Percentiles rank a stretch among this genome's conserved stretches.
Conservation (phyloP, 176 grass and related monocot species). For the Pontederia crassipes region DNA sequence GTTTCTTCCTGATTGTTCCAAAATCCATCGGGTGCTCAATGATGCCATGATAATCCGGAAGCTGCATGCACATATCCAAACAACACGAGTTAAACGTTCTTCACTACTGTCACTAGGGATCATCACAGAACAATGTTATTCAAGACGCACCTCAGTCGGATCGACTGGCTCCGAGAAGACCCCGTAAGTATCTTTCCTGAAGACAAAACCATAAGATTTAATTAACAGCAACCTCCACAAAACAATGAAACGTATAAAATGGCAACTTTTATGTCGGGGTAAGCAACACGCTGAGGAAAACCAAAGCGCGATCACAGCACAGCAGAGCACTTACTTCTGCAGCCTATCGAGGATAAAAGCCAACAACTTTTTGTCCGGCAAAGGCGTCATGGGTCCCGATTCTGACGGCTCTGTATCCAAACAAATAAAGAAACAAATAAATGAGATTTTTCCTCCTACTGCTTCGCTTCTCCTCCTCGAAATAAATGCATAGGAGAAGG, state of each 20-base stretch:
- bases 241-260: neutral
- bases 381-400: constrained; percentile 80
- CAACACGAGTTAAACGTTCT: constrained; percentile 17
- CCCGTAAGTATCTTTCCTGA: constrained; percentile 93
- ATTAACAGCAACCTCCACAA: neutral
- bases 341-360: constrained; percentile 87
- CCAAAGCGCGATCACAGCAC: constrained; percentile 8
- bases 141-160: constrained; percentile 57
- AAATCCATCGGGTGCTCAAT: constrained; percentile 97
- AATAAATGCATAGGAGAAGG: constrained; percentile 42
- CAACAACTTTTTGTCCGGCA: constrained; percentile 98
- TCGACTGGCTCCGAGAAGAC: constrained; percentile 90
- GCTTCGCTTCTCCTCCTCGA: constrained; percentile 18
- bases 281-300: neutral
- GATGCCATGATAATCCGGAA: constrained; percentile 92
- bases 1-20: constrained; percentile 67
- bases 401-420: constrained; percentile 51
- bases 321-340: constrained; percentile 79
- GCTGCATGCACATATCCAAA: constrained; percentile 26
- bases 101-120: neutral
- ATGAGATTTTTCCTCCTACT: constrained; percentile 22
- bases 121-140: constrained; percentile 5
- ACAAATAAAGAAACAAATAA: constrained; percentile 29
- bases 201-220: constrained; percentile 25
- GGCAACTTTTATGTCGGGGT: neutral